Evolutionary conservation across 2,329 filamentous ascomycete genomes (phyloP).

Genomic region (Bipolaris bicolor): DNA sequence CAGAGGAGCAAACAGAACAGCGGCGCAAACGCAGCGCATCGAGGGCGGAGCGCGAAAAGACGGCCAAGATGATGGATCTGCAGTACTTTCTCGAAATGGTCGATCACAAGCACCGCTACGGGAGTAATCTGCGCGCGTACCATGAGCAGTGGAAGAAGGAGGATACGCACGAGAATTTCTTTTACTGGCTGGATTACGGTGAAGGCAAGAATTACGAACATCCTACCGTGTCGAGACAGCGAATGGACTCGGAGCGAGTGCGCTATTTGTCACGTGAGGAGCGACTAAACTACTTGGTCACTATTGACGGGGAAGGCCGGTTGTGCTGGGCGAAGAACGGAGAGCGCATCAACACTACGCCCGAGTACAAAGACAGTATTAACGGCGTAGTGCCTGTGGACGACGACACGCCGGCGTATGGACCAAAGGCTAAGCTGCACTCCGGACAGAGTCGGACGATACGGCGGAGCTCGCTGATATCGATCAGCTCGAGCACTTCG

Average conservation of each 20-base stretch:
- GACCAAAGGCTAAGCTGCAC: conserved; percentile 34
- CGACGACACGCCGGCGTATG: conserved; percentile 52
- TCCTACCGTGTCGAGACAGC: conserved; percentile 72
- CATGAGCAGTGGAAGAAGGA: conserved; percentile 83
- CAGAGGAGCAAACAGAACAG: conserved; percentile 43
- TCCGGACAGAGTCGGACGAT: conserved; percentile 31
- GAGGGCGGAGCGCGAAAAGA: conserved; percentile 65
- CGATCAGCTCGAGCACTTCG: conserved; percentile 43
- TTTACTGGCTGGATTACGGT: conserved; percentile 89
- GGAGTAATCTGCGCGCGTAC: conserved; percentile 79
- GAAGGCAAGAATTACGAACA: conserved; percentile 74
- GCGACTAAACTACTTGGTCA: conserved; percentile 78
- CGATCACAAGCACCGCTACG: conserved; percentile 85
- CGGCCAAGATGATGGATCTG: conserved; percentile 80
- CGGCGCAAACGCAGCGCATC: conserved; percentile 53
- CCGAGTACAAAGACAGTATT: conserved; percentile 78
- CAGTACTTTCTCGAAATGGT: conserved; percentile 89
- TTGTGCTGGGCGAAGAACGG: conserved; percentile 90
- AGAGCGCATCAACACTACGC: conserved; percentile 75
- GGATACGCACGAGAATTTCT: conserved; percentile 84
- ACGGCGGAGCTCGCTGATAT: conserved; percentile 33
- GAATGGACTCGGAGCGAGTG: conserved; percentile 78
- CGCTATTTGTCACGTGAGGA: conserved; percentile 85
- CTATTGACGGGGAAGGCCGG: conserved; percentile 73
- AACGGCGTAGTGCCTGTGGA: conserved; percentile 61